These are phyloP conservation scores for Poa pratensis DNA, from an alignment of 176 grass and related monocot genomes.

Conservation along the genomic window DNA sequence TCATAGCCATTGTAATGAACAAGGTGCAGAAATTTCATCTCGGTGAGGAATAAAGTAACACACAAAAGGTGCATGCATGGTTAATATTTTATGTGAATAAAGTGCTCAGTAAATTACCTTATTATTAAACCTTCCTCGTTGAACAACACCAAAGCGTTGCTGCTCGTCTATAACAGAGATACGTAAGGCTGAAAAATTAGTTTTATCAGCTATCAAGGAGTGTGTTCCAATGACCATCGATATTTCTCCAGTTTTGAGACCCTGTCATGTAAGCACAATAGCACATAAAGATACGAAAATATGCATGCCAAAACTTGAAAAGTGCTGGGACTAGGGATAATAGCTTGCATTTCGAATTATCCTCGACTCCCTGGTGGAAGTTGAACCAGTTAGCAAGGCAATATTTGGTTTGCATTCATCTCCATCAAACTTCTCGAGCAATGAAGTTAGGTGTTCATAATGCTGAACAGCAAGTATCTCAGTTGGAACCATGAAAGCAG, in stretches of 20 bases:
- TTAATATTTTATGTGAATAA: constrained; percentile 41
- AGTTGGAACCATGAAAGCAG: constrained; percentile 97
- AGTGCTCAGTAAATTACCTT: constrained; percentile 54
- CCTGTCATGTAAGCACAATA: constrained; percentile 52
- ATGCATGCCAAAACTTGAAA: constrained; percentile 41
- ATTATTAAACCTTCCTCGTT: constrained; percentile 89
- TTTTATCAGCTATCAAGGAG: constrained; percentile 83
- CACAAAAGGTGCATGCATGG: constrained; percentile 17
- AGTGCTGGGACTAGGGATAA: constrained; percentile 37
- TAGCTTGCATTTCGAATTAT: constrained; percentile 70
- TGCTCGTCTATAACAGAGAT: constrained; percentile 92
- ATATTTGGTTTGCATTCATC: constrained; percentile 68
- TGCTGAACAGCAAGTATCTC: constrained; percentile 91
- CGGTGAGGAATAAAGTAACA: constrained; percentile 38
- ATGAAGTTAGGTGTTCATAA: constrained; percentile 74
- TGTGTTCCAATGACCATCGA: constrained; percentile 95
- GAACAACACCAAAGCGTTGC: constrained; percentile 86
- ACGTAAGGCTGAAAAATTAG: constrained; percentile 68
- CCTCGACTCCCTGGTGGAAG: constrained; percentile 68
- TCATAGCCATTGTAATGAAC: not conserved
- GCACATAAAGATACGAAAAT: constrained; percentile 31
- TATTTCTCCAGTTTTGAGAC: constrained; percentile 81
- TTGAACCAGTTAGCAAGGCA: constrained; percentile 93
- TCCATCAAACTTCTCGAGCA: constrained; percentile 77
- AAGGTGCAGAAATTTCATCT: constrained; percentile 28